Evolutionary conservation across 345 rosid species (phyloP), one percentile per base, ranked within the genome.

Genomic region (Abelmoschus esculentus): DNA sequence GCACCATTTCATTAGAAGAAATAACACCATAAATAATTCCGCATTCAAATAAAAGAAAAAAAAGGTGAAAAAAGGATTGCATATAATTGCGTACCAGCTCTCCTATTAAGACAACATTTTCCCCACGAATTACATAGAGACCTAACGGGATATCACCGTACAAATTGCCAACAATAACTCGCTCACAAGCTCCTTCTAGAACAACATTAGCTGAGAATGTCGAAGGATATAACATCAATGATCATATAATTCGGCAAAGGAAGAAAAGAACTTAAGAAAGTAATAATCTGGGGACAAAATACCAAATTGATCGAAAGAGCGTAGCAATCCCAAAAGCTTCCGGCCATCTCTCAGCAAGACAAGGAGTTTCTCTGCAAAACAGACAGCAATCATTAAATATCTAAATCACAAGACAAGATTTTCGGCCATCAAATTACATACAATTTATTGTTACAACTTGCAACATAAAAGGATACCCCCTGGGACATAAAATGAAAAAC

Each of bases 301-400:
- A 91, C 98, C 97, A 61, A 89, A 93, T 84, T 93, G 98, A 74
- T 93, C 98, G 80, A 93, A 93, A 26, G 98, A 93, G 15, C 98
- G 92, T 31, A 93, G 96, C 78, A 84, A 79, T 64, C 98, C 98
- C 83, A 93, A 66, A 68, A 93, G 91, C 83, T 93, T 93, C 70
- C 98, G 74, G 10, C 91, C 91, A 83, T 91, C 98, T 68, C 98
- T 83, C 66, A 93, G 86, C 76, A 91, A 78, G 73, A 93, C 90
- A 62, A 93, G 91, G 71, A 93, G 93, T 82, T 93, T 93, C 82
- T 84, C 98, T 93, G 88, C 60, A 42, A 29, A 54, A 44, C 6
- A 64, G 0, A 72, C 31, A 26, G 50, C 55, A 78, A 12, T 28
- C 15, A 7, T 34, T 17, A 69, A 12, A 32, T 6, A 47, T 46